A percentile compares a stretch with the other conserved stretches of the same genome.
These are phyloP conservation scores for Elsinoe batatas DNA, from an alignment of 2,329 filamentous ascomycete species.

Conservation along the genomic window DNA sequence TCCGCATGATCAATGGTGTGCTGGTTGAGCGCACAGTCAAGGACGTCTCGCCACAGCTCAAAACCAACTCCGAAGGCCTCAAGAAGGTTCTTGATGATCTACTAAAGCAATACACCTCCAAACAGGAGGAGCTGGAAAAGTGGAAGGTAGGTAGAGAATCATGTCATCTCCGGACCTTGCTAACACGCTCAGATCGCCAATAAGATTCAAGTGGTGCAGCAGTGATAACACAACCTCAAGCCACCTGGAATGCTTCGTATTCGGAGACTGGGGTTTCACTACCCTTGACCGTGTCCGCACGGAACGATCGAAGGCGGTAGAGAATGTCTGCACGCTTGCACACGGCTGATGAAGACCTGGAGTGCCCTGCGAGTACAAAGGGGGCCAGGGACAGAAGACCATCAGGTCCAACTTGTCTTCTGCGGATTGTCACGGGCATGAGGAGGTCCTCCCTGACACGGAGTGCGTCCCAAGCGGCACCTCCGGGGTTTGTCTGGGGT, in stretches of 20 bases:
- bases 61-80: slow-evolving; percentile 87
- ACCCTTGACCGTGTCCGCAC: no score
- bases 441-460: no score
- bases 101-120: slow-evolving; percentile 89
- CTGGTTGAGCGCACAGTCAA: slow-evolving; percentile 87
- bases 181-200: slow-evolving; percentile 62
- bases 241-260: background rate
- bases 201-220: slow-evolving; percentile 77
- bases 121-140: slow-evolving; percentile 90
- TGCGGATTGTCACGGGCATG: no score
- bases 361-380: no score
- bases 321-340: no score
- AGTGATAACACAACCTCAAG: slow-evolving; percentile 36
- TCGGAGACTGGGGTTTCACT: no score
- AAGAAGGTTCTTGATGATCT: slow-evolving; percentile 91
- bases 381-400: no score
- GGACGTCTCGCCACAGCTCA: slow-evolving; percentile 81
- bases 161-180: background rate
- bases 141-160: slow-evolving; percentile 71
- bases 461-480: no score
- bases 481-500: no score
- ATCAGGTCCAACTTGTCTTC: no score
- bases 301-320: no score
- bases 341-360: no score
- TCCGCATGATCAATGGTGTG: slow-evolving; percentile 96